Base-by-base conservation (phyloP, 257 asterid genomes). In the Solanum medicagineum region DNA sequence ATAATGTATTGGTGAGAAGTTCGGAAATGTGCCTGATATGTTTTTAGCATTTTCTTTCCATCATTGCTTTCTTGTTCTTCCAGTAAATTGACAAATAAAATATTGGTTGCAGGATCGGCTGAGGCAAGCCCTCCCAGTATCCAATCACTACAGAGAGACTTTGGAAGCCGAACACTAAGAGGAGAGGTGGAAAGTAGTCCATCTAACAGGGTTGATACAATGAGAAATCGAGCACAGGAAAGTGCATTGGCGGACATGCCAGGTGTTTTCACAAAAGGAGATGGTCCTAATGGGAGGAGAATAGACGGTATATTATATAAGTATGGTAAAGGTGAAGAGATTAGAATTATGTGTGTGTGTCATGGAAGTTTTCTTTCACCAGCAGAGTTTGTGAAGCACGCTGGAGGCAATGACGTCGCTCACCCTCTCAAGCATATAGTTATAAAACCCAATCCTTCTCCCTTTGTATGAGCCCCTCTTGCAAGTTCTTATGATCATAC, bases 361-460 rank as follows among this genome's bases (percentile, higher is more conserved):
- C 98, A 95, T 54, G 99, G 99, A 4, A 92, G 59, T 84, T 96
- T 96, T 87, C 93, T 90, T 83, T 93, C 99, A 15, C 99, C 99
- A 0, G 93, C 93, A 0, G 98, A 95, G 91, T 96, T 96, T 36
- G 92, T 96, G 44, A 83, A 54, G 93, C 99, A 96, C 53, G 98
- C 98, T 0, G 99, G 99, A 45, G 98, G 98, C 14, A 92, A 89
- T 4, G 96, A 91, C 53, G 74, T 89, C 7, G 82, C 92, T 63
- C 88, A 93, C 60, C 98, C 99, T 2, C 95, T 94, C 69, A 96
- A 94, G 90, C 98, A 95, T 85, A 96, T 96, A 86, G 98, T 95
- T 4, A 92, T 96, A 42, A 96, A 93, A 90, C 94, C 95, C 9
- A 91, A 85, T 84, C 85, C 96, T 60, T 89, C 95, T 3, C 87